Base-by-base conservation (phyloP, 2,329 filamentous ascomycete species). In the Cercospora nicotianae region DNA sequence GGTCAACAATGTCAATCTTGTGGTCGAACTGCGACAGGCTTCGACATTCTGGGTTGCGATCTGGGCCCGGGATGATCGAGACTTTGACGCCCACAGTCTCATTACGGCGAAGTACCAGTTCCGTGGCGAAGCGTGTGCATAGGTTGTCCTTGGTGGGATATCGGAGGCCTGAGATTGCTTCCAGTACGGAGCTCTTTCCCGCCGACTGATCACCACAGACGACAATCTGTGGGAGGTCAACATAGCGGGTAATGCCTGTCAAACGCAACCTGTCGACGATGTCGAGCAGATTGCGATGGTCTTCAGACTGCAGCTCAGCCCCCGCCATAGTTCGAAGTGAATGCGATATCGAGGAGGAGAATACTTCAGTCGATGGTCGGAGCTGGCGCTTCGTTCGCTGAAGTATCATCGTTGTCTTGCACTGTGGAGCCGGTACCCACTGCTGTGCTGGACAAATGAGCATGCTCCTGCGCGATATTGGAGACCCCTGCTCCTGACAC, bases 171-270 rank as follows among this genome's bases (percentile, higher is more conserved):
- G 87, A 86, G 55, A 90, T 86, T 0, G 87, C 88, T 69, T 89
- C 85, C 0, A 90, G 81, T 0, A 89, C 86, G 0, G 86, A 89
- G 23, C 85, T 87, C 73, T 90, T 90, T 4, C 87, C 87, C 0
- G 83, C 83, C 0, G 85, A 88, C 67, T 87, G 86, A 63, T 87
- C 85, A 8, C 88, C 87, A 31, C 86, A 85, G 5, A 89, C 86
- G 8, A 89, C 82, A 51, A 76, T 48, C 67, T 76, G 65, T 26
- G 79, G 76, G 2, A 80, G 70, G 39, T 42, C 7, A 42, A 42
- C 18, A 6, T 42, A 42, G 39, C 39, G n/a, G 16, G 39, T 42
- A 42, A 42, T 42, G 16, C 16, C 39, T 42, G 7, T 42, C 3
- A 42, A 42, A 42, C 39, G 39, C 16, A 42, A 42, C 39, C 39